A percentile compares a stretch with the other conserved stretches of the same genome.
These are phyloP conservation scores for Tricholoma saponaceum DNA, from an alignment of 768 basidiomycete genomes.

Conservation along the genomic window DNA sequence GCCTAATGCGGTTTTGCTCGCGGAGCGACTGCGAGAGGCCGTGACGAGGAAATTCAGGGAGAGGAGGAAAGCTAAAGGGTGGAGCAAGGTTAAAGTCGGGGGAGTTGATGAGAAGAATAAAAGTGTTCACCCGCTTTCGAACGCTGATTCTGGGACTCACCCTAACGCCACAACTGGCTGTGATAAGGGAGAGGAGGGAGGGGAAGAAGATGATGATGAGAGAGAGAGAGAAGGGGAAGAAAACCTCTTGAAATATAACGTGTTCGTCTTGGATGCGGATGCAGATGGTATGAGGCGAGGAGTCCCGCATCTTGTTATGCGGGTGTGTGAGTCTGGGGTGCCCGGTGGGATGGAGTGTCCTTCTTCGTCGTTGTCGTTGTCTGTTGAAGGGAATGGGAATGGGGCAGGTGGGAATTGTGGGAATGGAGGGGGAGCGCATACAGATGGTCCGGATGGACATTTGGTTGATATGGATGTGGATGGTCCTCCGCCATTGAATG, in stretches of 20 bases:
- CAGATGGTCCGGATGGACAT: conserved; percentile 39
- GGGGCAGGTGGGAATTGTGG: too few species aligned
- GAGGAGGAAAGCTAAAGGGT: conserved; percentile 18
- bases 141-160: not conserved
- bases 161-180: too few species aligned
- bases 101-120: not conserved
- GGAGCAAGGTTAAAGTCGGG: not conserved
- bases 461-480: conserved; percentile 24
- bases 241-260: conserved; percentile 58
- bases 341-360: conserved; percentile 20
- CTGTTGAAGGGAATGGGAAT: conserved; percentile 8
- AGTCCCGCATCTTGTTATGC: conserved; percentile 51
- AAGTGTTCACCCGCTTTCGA: not conserved
- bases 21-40: conserved; percentile 62
- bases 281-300: conserved; percentile 20
- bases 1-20: conserved; percentile 53
- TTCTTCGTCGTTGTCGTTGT: not conserved
- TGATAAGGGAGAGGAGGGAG: too few species aligned
- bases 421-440: too few species aligned
- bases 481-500: not conserved
- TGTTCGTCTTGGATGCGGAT: conserved; percentile 67
- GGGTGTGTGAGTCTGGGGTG: conserved; percentile 37
- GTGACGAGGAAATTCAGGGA: conserved; percentile 55
- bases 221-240: conserved; percentile 2
- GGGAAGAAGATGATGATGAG: conserved; percentile 1